A percentile compares a stretch with the other conserved stretches of the same genome.
phyloP scores from a whole-genome alignment of 495 filamentous ascomycete species.

The Neurospora sp. region DNA sequence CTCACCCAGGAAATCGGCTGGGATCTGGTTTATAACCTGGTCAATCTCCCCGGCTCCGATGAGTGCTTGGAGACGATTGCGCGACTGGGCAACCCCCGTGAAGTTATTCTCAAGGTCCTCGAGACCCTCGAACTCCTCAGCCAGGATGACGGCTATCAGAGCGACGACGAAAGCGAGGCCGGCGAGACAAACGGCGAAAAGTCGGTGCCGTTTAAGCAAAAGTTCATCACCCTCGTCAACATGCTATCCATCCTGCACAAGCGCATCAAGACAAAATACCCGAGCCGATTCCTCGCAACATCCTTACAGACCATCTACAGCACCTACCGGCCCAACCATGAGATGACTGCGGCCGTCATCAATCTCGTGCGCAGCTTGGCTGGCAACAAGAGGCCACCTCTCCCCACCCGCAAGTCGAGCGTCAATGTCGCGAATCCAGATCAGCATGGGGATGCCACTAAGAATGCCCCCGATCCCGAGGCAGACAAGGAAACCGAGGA shows the following conservation, averaged over 20 bases:
- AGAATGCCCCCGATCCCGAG: constrained; percentile 72
- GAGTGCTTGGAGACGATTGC: constrained; percentile 69
- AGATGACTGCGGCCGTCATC: constrained; percentile 63
- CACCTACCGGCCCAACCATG: constrained; percentile 51
- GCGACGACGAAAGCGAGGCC: constrained; percentile 16
- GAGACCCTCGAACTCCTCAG: constrained; percentile 52
- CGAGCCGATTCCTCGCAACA: constrained; percentile 86
- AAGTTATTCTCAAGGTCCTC: constrained; percentile 83
- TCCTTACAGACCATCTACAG: constrained; percentile 68
- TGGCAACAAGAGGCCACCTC: constrained; percentile 58
- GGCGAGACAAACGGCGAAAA: constrained; percentile 4
- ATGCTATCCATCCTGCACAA: constrained; percentile 80
- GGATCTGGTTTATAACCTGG: constrained; percentile 82
- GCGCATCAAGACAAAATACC: constrained; percentile 81
- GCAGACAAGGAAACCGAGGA: constrained; percentile 47
- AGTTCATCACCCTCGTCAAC: constrained; percentile 68
- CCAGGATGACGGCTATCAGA: constrained; percentile 31
- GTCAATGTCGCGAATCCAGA: constrained; percentile 43
- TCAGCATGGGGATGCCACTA: constrained; percentile 31
- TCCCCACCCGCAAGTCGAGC: constrained; percentile 60
- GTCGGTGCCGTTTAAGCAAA: constrained; percentile 20
- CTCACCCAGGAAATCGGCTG: constrained; percentile 90
- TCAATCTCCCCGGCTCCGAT: constrained; percentile 64
- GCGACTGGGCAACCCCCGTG: constrained; percentile 78
- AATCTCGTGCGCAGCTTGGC: constrained; percentile 67